These are phyloP conservation scores for Leccinum imitatum DNA, from an alignment of 768 basidiomycete species.

Conservation along the genomic window DNA sequence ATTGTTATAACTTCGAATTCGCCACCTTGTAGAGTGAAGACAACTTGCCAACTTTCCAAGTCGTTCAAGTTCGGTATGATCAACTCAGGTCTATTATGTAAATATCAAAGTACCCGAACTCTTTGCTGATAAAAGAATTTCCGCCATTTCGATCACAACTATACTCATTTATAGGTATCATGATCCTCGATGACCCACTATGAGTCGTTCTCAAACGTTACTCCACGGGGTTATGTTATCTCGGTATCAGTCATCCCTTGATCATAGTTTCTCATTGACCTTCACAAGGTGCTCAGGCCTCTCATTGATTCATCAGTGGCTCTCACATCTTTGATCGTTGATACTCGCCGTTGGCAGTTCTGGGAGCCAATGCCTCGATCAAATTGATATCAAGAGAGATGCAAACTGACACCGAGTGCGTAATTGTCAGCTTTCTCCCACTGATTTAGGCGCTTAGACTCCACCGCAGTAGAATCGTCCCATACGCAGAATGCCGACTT, in stretches of 20 bases:
- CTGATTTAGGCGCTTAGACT: background rate
- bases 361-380: background rate
- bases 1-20: background rate
- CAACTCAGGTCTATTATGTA: no score
- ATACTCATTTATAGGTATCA: background rate
- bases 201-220: background rate
- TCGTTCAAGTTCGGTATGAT: no score
- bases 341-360: background rate
- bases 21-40: background rate
- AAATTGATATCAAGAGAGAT: background rate
- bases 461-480: background rate
- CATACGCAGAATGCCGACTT: background rate
- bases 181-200: background rate
- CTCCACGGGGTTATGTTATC: background rate
- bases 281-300: background rate
- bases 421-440: background rate
- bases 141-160: background rate
- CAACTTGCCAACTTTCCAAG: no score
- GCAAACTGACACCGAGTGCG: background rate
- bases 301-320: background rate
- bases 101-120: background rate
- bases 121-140: background rate
- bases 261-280: background rate
- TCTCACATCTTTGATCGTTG: background rate
- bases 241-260: background rate